A percentile compares a stretch with the other conserved stretches of the same genome.
phyloP scores from a whole-genome alignment of 805 yeast species.

The Lachancea thermotolerans region DNA sequence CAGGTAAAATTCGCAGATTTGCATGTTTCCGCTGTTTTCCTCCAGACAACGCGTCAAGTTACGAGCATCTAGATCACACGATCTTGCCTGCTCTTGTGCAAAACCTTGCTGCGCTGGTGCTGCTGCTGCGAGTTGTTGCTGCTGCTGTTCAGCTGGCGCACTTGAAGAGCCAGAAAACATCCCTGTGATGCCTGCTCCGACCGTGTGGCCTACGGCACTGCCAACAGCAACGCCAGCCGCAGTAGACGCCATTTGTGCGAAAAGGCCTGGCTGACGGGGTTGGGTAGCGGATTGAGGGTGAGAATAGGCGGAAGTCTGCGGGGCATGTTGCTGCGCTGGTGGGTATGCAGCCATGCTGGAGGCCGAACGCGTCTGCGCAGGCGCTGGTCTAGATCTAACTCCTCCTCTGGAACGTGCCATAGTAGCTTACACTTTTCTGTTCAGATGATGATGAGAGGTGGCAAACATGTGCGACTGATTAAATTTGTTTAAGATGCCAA shows the following conservation, averaged over 20 bases:
- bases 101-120: conserved; percentile 28
- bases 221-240: conserved; percentile 99
- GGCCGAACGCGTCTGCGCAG: conserved; percentile 62
- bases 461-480: background rate
- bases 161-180: conserved; percentile 74
- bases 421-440: conserved; percentile 6
- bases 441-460: background rate
- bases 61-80: conserved; percentile 91
- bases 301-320: conserved; percentile 35
- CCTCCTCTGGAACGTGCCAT: conserved; percentile 45
- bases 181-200: conserved; percentile 89
- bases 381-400: conserved; percentile 36
- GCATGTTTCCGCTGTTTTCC: conserved; percentile 92
- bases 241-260: conserved; percentile 96
- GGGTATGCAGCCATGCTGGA: conserved; percentile 68
- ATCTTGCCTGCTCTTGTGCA: conserved; percentile 40
- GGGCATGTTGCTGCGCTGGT: conserved; percentile 34
- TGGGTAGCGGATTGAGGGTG: conserved; percentile 45
- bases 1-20: conserved; percentile 91
- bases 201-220: conserved; percentile 91
- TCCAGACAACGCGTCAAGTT: conserved; percentile 92
- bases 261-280: conserved; percentile 72
- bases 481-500: background rate
- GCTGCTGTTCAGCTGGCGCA: conserved; percentile 42
- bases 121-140: conserved; percentile 33